Percentiles rank a stretch among this genome's conserved stretches.
These are phyloP conservation scores for Blastocystis sp. DNA, from an alignment of 352 stramenopile species.

Conservation along the genomic window DNA sequence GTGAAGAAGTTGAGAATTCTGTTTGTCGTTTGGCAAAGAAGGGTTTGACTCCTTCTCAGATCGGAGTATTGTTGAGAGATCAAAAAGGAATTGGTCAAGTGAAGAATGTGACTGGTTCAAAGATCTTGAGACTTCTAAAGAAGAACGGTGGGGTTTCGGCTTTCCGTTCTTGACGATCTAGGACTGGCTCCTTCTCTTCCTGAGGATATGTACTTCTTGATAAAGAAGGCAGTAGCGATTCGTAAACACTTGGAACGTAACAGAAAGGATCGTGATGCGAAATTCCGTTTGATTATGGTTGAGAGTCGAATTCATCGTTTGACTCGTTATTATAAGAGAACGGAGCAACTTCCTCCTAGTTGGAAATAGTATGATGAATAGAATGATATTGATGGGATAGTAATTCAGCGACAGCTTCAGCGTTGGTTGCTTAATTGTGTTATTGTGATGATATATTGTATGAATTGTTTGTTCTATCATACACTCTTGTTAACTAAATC, in stretches of 20 bases:
- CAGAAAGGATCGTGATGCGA: constrained; percentile 98
- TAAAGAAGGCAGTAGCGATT: constrained; percentile 99
- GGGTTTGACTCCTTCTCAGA: constrained; percentile 88
- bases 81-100: constrained; percentile 96
- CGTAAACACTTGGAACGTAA: constrained; percentile 98
- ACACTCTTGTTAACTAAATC: too few species aligned
- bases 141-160: constrained; percentile 74
- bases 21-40: constrained; percentile 99
- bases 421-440: constrained; percentile 91
- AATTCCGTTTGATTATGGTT: constrained; percentile 99
- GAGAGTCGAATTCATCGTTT: constrained; percentile 92
- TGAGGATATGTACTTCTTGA: constrained; percentile 99
- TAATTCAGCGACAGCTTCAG: constrained; percentile 86
- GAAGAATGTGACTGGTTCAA: constrained; percentile 89
- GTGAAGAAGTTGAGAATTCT: constrained; percentile 89
- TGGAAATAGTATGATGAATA: constrained; percentile 80
- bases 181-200: constrained; percentile 84
- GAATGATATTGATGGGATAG: background rate
- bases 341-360: constrained; percentile 92
- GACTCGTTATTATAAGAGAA: constrained; percentile 95
- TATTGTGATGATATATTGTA: background rate
- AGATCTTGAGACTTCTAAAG: constrained; percentile 98
- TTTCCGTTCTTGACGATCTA: background rate
- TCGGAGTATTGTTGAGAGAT: constrained; percentile 98
- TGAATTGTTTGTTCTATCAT: background rate